Evolutionary conservation across 352 stramenopile species (phyloP).

Genomic region (Phytophthora cactorum): DNA sequence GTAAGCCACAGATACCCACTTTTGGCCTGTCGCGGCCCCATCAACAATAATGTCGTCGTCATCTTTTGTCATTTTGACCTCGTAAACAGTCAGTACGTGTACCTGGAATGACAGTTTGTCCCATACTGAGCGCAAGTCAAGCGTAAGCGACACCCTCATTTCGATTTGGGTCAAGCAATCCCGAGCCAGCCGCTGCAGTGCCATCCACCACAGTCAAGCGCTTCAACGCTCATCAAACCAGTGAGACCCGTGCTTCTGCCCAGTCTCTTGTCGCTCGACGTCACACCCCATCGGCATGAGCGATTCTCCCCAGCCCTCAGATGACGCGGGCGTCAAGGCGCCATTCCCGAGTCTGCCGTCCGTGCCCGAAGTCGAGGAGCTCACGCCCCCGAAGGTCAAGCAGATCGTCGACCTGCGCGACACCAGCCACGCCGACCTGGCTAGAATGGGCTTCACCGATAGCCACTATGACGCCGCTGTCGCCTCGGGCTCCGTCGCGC

Average conservation of each 20-base stretch:
- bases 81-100: constrained; percentile 20
- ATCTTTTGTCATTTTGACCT: constrained; percentile 21
- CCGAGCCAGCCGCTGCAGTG: constrained; percentile 7
- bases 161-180: constrained; percentile 28
- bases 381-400: constrained; percentile 17
- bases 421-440: constrained; percentile 25
- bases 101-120: background rate
- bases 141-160: constrained; percentile 16
- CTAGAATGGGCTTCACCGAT: constrained; percentile 33
- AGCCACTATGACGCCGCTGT: constrained; percentile 28
- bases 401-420: constrained; percentile 33
- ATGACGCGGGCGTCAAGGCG: constrained; percentile 18
- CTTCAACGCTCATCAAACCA: constrained; percentile 13
- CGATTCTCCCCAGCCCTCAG: constrained; percentile 32
- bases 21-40: constrained; percentile 2
- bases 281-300: constrained; percentile 44
- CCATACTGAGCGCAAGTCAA: constrained; percentile 34
- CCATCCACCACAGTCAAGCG: background rate
- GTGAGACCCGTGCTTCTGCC: constrained; percentile 16
- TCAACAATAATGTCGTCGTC: constrained; percentile 15
- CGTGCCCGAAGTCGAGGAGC: constrained; percentile 35
- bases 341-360: constrained; percentile 33
- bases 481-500: constrained; percentile 27
- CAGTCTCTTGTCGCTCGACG: constrained; percentile 34
- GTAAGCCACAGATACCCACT: constrained; percentile 8